These are phyloP conservation scores for Lanmaoa rubissima DNA, from an alignment of 768 basidiomycete genomes.

Conservation along the genomic window DNA sequence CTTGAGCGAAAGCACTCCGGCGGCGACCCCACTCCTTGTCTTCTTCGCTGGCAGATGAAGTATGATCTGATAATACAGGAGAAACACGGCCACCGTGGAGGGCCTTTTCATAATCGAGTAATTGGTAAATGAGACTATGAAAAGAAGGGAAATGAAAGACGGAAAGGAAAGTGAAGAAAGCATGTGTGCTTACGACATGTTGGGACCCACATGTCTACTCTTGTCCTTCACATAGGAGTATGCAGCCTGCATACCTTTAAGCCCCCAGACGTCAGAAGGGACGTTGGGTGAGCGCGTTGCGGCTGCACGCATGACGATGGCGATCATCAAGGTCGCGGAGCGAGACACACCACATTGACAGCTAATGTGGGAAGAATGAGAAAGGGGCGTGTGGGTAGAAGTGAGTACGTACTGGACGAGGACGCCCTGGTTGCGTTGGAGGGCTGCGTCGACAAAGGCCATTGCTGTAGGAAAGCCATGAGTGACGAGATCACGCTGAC, in stretches of 20 bases:
- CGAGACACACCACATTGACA: slow-evolving; percentile 94
- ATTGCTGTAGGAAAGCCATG: slow-evolving; percentile 79
- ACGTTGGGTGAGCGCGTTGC: slow-evolving; percentile 62
- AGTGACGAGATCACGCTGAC: slow-evolving; percentile 83
- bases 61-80: slow-evolving; percentile 52
- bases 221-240: slow-evolving; percentile 89
- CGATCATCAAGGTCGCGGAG: slow-evolving; percentile 87
- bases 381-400: slow-evolving; percentile 9
- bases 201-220: slow-evolving; percentile 85
- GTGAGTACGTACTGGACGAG: slow-evolving; percentile 72
- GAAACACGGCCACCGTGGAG: slow-evolving; percentile 52
- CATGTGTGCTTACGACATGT: slow-evolving; percentile 79
- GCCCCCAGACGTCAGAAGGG: slow-evolving; percentile 70
- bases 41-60: slow-evolving; percentile 55
- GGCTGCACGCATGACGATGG: slow-evolving; percentile 92
- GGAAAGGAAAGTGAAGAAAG: slow-evolving; percentile 22
- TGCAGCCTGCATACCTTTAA: slow-evolving; percentile 87
- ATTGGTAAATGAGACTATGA: slow-evolving; percentile 84
- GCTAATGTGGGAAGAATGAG: slow-evolving; percentile 39
- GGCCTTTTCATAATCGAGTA: slow-evolving; percentile 85
- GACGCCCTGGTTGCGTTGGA: slow-evolving; percentile 74
- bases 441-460: slow-evolving; percentile 74
- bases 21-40: slow-evolving; percentile 82
- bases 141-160: slow-evolving; percentile 22
- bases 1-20: slow-evolving; percentile 49